Percentiles rank a stretch among this genome's conserved stretches.
phyloP scores from a whole-genome alignment of 441 rosid genomes.

The Hura crepitans region DNA sequence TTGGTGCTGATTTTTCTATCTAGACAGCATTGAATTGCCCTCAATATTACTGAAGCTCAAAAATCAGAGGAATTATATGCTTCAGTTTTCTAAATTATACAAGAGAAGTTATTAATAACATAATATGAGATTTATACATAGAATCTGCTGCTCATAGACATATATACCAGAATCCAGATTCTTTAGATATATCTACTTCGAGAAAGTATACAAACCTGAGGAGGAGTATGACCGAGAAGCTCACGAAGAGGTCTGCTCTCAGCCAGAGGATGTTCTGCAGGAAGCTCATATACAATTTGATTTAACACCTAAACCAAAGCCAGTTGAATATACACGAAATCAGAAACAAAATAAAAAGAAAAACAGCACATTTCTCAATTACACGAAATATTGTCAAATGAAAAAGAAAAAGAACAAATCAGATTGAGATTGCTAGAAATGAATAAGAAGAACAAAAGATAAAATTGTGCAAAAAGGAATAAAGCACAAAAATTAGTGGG shows the following conservation, averaged over 20 bases:
- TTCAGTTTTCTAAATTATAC: neutral
- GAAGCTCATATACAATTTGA: conserved; percentile 94
- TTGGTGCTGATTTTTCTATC: too few relatives aligned
- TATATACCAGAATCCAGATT: too few relatives aligned
- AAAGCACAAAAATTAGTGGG: conserved; percentile 16
- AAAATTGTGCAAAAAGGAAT: neutral
- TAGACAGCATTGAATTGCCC: neutral
- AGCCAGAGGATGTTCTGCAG: conserved; percentile 89
- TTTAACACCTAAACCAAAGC: conserved; percentile 64
- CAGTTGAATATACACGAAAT: conserved; percentile 10
- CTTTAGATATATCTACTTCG: neutral
- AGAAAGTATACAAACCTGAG: conserved; percentile 42
- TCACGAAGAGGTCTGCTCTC: conserved; percentile 81
- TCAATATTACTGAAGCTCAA: neutral
- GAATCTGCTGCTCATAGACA: too few relatives aligned
- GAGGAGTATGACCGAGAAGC: conserved; percentile 63
- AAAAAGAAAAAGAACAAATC: neutral
- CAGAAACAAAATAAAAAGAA: neutral
- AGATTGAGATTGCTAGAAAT: neutral
- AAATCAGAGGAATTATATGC: neutral
- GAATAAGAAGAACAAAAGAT: neutral
- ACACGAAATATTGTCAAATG: neutral
- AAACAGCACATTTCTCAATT: neutral
- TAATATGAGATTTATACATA: too few relatives aligned
- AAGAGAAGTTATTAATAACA: neutral